Conservation (phyloP, 495 filamentous ascomycete species). For the Aspergillus conjunctus region DNA sequence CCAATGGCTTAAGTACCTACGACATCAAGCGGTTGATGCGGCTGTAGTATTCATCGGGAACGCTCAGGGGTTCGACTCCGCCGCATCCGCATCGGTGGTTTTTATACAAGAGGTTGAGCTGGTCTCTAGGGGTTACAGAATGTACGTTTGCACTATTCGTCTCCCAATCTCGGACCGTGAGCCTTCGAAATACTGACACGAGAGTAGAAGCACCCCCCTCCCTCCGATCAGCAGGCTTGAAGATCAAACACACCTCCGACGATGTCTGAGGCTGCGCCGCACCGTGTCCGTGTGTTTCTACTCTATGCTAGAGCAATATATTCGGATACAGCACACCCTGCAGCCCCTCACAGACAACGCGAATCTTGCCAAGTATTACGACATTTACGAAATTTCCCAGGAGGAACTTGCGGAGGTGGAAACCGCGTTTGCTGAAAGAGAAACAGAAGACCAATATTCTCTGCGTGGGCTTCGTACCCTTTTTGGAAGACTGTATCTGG, state of each 20-base stretch:
- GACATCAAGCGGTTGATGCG: constrained; percentile 73
- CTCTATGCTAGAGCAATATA: constrained; percentile 68
- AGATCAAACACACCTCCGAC: constrained; percentile 71
- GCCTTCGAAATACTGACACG: constrained; percentile 39
- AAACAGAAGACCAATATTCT: constrained; percentile 74
- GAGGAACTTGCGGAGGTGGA: constrained; percentile 72
- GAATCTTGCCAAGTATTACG: constrained; percentile 85
- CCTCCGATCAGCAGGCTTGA: constrained; percentile 84
- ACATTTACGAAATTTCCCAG: constrained; percentile 86
- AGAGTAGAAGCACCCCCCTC: constrained; percentile 73
- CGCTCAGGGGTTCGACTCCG: constrained; percentile 81
- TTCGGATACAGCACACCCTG: constrained; percentile 64
- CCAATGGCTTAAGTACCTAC: constrained; percentile 82
- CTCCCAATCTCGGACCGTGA: not conserved
- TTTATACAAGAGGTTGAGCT: constrained; percentile 96
- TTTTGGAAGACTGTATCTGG: constrained; percentile 75
- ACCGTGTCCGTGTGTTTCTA: constrained; percentile 68
- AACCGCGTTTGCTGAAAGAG: constrained; percentile 58
- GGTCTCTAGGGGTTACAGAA: constrained; percentile 88
- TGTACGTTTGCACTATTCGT: constrained; percentile 57
- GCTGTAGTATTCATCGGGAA: constrained; percentile 72
- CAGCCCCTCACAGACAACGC: constrained; percentile 72
- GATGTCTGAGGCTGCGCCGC: constrained; percentile 77
- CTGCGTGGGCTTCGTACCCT: constrained; percentile 76
- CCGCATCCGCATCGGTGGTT: constrained; percentile 75